A percentile compares a stretch with the other conserved stretches of the same genome.
phyloP scores from a whole-genome alignment of 371 early-diverging fungal species.

The Encephalitozoon cuniculi region DNA sequence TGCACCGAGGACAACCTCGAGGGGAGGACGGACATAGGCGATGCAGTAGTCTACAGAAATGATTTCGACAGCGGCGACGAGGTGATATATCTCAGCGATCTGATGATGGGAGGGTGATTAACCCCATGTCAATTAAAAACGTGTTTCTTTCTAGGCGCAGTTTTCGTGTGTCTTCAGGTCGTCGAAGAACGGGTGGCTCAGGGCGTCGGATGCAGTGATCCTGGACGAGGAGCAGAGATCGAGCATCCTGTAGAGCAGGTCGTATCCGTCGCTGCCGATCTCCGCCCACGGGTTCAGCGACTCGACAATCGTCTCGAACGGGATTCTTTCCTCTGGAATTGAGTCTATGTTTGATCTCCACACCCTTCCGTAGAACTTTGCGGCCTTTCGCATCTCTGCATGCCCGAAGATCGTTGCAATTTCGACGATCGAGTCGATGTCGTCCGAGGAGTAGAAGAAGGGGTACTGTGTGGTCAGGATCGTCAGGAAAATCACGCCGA shows the following conservation, averaged over 20 bases:
- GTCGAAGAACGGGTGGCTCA: conserved; percentile 56
- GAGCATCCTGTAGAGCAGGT: conserved; percentile 60
- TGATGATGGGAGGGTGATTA: background rate
- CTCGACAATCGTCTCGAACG: conserved; percentile 57
- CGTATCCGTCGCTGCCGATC: conserved; percentile 45
- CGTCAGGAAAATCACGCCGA: conserved; percentile 76
- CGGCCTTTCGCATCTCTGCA: conserved; percentile 66
- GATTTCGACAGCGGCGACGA: background rate
- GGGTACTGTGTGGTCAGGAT: conserved; percentile 76
- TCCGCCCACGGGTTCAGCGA: conserved; percentile 27
- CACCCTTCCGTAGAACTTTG: conserved; percentile 56
- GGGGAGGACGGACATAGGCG: background rate
- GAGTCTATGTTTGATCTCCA: conserved; percentile 61
- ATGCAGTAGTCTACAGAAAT: background rate
- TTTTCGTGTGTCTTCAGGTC: background rate
- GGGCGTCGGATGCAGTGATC: conserved; percentile 59
- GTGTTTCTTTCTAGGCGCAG: background rate
- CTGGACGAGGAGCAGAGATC: conserved; percentile 49
- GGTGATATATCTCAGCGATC: background rate
- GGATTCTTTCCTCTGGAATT: conserved; percentile 52
- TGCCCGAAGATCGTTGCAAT: conserved; percentile 76
- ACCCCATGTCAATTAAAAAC: background rate
- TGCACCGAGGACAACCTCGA: background rate
- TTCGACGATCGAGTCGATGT: conserved; percentile 78
- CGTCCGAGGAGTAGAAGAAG: conserved; percentile 78